Evolutionary conservation across 2,329 filamentous ascomycete species (phyloP), one percentile per base, ranked within the genome.

Genomic region (Coniochaeta pulveracea): DNA sequence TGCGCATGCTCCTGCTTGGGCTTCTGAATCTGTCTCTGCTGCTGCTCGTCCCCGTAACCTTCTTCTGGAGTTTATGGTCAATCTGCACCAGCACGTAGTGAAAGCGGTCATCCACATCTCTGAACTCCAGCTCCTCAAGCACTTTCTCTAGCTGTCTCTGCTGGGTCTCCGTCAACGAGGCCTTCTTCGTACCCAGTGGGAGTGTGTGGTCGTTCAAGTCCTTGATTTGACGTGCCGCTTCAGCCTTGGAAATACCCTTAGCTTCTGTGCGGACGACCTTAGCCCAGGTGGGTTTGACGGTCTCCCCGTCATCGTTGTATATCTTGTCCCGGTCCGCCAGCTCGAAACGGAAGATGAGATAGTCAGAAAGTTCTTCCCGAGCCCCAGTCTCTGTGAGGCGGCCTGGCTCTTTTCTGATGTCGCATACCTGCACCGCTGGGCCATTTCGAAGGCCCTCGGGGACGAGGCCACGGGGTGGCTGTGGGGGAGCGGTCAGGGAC

Each of bases 41-140:
- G n/a, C 39, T 45, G 8, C 37, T 35, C 16, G 40, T 42, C 17
- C 41, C 43, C 15, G 40, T 41, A 19, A 42, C 40, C 15, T 37
- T 46, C 23, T 45, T 43, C 34, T 46, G 54, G 4, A 56, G 42
- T 35, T 57, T 50, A 17, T 55, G 55, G 23, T 67, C 58, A 6
- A 70, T 46, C 43, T 70, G 66, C 10, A 49, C 58, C 4, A 71
- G 46, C 11, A 50, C 48, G 38, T 60, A 61, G 17, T 53, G 43
- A 36, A 52, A 69, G 5, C 56, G 54, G 3, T 26, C 34, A 23
- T 68, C 61, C 3, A 25, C 34, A 11, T 68, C 61, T 4, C 24
- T 23, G 2, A 34, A 22, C 11, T 51, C 45, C 8, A 69, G 48
- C 1, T 51, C 41, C 6, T 54, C 44, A 22, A 57, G 51, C 0